Base-by-base conservation (phyloP, 176 grass and related monocot species). In the Oryza rufipogon region DNA sequence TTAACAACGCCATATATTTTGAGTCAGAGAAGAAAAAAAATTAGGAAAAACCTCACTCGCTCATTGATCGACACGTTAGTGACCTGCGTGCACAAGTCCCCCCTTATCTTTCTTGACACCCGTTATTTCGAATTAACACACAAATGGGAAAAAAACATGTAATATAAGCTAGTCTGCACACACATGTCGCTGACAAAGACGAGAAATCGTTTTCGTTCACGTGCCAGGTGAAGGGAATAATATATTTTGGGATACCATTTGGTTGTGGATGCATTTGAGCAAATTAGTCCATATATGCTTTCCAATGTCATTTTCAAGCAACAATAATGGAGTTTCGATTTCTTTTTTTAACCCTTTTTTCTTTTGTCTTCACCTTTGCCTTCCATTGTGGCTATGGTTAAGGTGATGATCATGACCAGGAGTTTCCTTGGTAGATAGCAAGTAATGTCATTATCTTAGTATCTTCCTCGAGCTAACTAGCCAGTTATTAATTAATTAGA, bases 141-240 rank as follows among this genome's bases (percentile, higher is more conserved):
- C 14, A 7, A 16, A 8, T 36, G 52, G 4, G 16, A 11, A 16
- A 14, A 44, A 15, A n/a, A 15, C 0, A 4, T 19, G 2, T 75
- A 47, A 47, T 32, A 32, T 32, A 32, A 32, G 30, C 42, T 44
- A 11, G 0, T 17, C 20, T 81, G 1, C 39, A 2, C 71, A 2
- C 71, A 38, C 34, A 73, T 64, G 80, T 41, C 1, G 2, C 32
- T 44, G 58, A 67, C 56, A 67, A 67, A 8, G 68, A 79, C 17
- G 6, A 42, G 74, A 42, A 16, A 33, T 80, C 76, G 6, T 47
- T 88, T 79, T 80, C 17, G 36, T 88, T 79, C 87, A 88, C 68
- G 80, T 84, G 69, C 36, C 6, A 44, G 22, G 11, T n/a, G 26
- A 44, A 42, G 2, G 32, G 67, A 56, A 78, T 46, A 48, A 39